Evolutionary conservation across 2,329 filamentous ascomycete genomes (phyloP).

Genomic region (Leptographium radiaticola): DNA sequence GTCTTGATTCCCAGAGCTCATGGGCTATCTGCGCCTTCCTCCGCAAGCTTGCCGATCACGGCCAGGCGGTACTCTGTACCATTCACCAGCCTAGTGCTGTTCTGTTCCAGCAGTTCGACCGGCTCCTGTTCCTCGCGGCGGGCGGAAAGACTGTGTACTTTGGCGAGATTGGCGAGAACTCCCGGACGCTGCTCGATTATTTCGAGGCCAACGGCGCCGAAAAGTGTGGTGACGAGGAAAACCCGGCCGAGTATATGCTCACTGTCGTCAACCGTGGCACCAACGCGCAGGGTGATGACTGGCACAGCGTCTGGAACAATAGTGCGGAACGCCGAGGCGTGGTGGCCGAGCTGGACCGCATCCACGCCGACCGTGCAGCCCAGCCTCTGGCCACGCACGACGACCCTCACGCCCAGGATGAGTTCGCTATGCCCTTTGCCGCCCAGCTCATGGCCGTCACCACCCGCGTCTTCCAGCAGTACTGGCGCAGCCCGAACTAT

Average conservation of each 20-base stretch:
- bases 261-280: conserved; percentile 42
- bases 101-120: conserved; percentile 83
- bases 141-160: conserved; percentile 74
- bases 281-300: conserved; percentile 50
- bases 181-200: conserved; percentile 54
- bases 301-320: conserved; percentile 48
- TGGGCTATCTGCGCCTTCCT: conserved; percentile 83
- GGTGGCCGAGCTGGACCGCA: conserved; percentile 41
- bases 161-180: conserved; percentile 57
- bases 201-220: conserved; percentile 61
- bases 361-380: conserved; percentile 24
- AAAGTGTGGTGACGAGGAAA: conserved; percentile 52
- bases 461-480: conserved; percentile 72
- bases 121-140: conserved; percentile 62
- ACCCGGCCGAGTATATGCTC: conserved; percentile 75
- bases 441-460: conserved; percentile 56
- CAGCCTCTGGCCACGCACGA: conserved; percentile 21
- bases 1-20: conserved; percentile 83
- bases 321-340: conserved; percentile 42
- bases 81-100: conserved; percentile 96
- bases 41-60: conserved; percentile 76
- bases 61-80: conserved; percentile 89
- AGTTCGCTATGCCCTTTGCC: conserved; percentile 67
- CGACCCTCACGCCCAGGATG: conserved; percentile 44
- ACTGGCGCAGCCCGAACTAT: conserved; percentile 81